Evolutionary conservation across 352 stramenopile genomes (phyloP).

Genomic region (Phytophthora constricta): DNA sequence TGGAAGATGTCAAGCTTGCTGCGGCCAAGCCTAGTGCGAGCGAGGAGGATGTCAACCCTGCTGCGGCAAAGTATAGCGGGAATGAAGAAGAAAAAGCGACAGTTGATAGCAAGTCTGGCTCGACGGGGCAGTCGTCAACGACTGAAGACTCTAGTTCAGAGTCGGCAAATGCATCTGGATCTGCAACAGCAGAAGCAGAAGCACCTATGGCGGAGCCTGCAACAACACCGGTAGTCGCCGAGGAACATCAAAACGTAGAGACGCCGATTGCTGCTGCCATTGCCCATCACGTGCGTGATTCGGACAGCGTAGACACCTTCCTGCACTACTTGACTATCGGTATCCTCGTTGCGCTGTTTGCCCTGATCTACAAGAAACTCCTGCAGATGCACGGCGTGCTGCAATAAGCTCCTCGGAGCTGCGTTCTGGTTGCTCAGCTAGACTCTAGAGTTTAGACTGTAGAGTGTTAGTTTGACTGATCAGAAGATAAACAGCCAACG

Average conservation of each 20-base stretch:
- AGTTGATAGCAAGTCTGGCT: conserved; percentile 10
- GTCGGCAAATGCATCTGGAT: not conserved
- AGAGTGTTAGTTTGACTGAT: no score
- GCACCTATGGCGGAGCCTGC: conserved; percentile 5
- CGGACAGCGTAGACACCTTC: conserved; percentile 62
- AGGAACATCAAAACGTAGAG: conserved; percentile 18
- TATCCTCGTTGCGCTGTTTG: conserved; percentile 73
- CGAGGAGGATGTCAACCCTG: not conserved
- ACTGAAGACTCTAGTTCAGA: conserved; percentile 13
- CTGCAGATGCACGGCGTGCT: conserved; percentile 76
- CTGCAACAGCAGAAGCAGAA: not conserved
- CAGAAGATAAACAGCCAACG: not conserved
- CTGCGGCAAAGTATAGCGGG: not conserved
- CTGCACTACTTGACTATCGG: conserved; percentile 75
- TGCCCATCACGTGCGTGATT: conserved; percentile 35
- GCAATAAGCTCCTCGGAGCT: conserved; percentile 31
- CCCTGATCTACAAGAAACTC: conserved; percentile 83
- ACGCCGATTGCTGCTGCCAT: conserved; percentile 18
- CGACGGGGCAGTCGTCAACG: conserved; percentile 5
- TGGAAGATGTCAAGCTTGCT: not conserved
- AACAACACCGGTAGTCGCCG: conserved; percentile 7
- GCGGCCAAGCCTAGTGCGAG: not conserved
- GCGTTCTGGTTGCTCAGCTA: not conserved
- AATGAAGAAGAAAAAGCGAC: conserved; percentile 1
- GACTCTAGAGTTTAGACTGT: no score